Evolutionary conservation across 139 green algal species (phyloP).

Genomic region (Coelastrella sp.): DNA sequence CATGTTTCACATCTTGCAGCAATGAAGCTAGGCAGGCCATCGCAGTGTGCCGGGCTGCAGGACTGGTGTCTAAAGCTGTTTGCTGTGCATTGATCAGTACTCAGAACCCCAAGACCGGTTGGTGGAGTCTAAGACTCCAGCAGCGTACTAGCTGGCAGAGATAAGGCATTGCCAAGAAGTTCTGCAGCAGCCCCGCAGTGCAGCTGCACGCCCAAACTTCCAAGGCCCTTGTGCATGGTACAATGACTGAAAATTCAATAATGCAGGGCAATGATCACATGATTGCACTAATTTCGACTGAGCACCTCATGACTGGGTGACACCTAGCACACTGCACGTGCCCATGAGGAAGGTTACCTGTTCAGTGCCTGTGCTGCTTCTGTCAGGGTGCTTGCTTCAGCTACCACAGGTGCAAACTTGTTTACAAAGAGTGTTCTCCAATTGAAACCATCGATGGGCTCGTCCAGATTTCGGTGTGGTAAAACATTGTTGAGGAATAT

Average conservation of each 20-base stretch:
- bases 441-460: constrained; percentile 47
- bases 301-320: too few species aligned
- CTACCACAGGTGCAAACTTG: constrained; percentile 47
- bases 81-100: too few species aligned
- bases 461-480: constrained; percentile 66
- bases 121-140: too few species aligned
- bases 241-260: too few species aligned
- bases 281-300: too few species aligned
- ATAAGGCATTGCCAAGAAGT: too few species aligned
- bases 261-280: too few species aligned
- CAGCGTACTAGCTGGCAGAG: too few species aligned
- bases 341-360: not conserved
- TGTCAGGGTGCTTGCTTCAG: constrained; percentile 12
- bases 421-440: constrained; percentile 57
- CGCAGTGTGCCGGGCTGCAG: not conserved
- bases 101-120: too few species aligned
- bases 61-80: not conserved
- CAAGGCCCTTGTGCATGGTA: too few species aligned
- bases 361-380: constrained; percentile 58
- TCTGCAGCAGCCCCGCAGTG: too few species aligned
- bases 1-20: not conserved
- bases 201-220: too few species aligned
- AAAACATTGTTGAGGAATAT: constrained; percentile 62
- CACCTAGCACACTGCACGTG: not conserved
- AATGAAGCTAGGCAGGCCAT: not conserved